phyloP scores from a whole-genome alignment of 345 rosid species.

The Arabidopsis thaliana region TAIR10.1 NC_003071.7:13245501-13246000 shows the following conservation, averaged over 20 bases:
- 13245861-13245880: slow-evolving; percentile 1
- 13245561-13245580: too few relatives aligned
- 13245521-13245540: too few relatives aligned
- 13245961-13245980: not conserved
- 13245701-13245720: too few relatives aligned
- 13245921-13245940: slow-evolving; percentile 30
- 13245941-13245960: slow-evolving; percentile 34
- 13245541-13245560: too few relatives aligned
- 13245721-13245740: not conserved
- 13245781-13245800: not conserved
- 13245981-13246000: slow-evolving; percentile 36
- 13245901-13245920: slow-evolving; percentile 22
- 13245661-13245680: too few relatives aligned
- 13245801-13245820: slow-evolving; percentile 12
- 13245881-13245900: not conserved
- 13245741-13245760: slow-evolving; percentile 5
- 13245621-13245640: too few relatives aligned
- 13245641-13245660: too few relatives aligned
- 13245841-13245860: slow-evolving; percentile 11
- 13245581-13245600: too few relatives aligned
- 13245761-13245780: slow-evolving; percentile 8
- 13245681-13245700: too few relatives aligned
- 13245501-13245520: too few relatives aligned
- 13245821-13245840: slow-evolving; percentile 16
- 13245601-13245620: too few relatives aligned